Conservation (phyloP, 1,284 basidiomycete species). For the Nidula niveotomentosa region DNA sequence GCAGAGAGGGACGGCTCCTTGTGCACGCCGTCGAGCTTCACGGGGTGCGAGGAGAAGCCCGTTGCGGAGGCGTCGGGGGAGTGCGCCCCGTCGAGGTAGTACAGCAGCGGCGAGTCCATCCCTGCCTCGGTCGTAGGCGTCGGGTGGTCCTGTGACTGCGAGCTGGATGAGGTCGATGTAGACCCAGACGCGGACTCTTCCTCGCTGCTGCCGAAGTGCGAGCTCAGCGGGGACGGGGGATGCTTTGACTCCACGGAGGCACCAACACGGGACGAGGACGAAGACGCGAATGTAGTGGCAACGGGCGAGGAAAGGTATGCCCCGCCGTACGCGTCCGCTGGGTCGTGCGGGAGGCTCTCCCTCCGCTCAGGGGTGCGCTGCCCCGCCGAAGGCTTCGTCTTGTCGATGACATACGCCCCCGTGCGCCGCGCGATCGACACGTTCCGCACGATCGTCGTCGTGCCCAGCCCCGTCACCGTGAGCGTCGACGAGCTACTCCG, state of each 20-base stretch:
- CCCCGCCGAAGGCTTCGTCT: constrained; percentile 4
- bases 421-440: constrained; percentile 46
- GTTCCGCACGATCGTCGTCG: constrained; percentile 45
- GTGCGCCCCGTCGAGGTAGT: constrained; percentile 27
- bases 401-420: constrained; percentile 44
- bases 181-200: constrained; percentile 30
- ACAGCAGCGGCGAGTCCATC: constrained; percentile 27
- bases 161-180: constrained; percentile 30
- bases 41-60: constrained; percentile 18
- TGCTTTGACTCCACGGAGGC: constrained; percentile 13
- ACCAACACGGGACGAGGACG: background rate
- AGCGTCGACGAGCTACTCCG: constrained; percentile 44
- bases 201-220: constrained; percentile 36
- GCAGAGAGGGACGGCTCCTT: no score
- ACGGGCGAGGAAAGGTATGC: background rate
- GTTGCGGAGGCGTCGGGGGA: constrained; percentile 19
- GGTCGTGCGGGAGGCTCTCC: background rate
- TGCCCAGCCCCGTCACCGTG: constrained; percentile 29
- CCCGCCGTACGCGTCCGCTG: background rate
- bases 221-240: constrained; percentile 40
- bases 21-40: constrained; percentile 7
- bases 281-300: constrained; percentile 1
- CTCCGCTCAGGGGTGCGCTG: background rate
- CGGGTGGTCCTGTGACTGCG: constrained; percentile 32
- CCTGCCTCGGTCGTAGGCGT: constrained; percentile 33